Percentiles rank a stretch among this genome's conserved stretches.
phyloP scores from a whole-genome alignment of 129 eudicot genomes.

The Flaveria robusta region DNA sequence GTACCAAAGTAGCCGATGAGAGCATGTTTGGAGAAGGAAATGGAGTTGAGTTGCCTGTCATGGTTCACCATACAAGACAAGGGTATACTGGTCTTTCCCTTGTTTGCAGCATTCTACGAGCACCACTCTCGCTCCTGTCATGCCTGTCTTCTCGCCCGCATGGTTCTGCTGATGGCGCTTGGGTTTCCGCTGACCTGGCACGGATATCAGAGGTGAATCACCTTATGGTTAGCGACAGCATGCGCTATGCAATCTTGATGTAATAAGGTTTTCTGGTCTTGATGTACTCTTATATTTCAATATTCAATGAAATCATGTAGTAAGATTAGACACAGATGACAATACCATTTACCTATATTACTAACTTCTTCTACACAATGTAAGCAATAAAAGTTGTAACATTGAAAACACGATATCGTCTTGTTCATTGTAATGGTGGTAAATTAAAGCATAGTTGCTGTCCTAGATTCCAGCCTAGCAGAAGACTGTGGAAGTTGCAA shows the following conservation, averaged over 20 bases:
- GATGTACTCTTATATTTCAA: constrained; percentile 20
- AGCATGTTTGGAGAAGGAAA: constrained; percentile 50
- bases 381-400: constrained; percentile 26
- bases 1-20: constrained; percentile 68
- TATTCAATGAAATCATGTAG: constrained; percentile 29
- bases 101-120: constrained; percentile 46
- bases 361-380: not conserved
- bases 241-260: constrained; percentile 79
- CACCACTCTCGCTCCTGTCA: constrained; percentile 56
- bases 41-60: constrained; percentile 41
- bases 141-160: constrained; percentile 49
- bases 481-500: constrained; percentile 33
- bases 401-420: constrained; percentile 10
- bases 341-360: constrained; percentile 13
- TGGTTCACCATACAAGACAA: constrained; percentile 37
- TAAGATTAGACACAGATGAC: constrained; percentile 34
- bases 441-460: constrained; percentile 30
- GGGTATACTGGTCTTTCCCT: constrained; percentile 43
- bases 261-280: constrained; percentile 28
- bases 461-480: constrained; percentile 25
- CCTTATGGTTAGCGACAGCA: constrained; percentile 68
- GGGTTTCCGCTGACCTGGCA: constrained; percentile 57
- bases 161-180: constrained; percentile 50
- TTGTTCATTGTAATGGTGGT: constrained; percentile 29
- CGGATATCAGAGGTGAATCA: constrained; percentile 58